Conservation (phyloP, 257 asterid genomes). For the Datura wrightii region DNA sequence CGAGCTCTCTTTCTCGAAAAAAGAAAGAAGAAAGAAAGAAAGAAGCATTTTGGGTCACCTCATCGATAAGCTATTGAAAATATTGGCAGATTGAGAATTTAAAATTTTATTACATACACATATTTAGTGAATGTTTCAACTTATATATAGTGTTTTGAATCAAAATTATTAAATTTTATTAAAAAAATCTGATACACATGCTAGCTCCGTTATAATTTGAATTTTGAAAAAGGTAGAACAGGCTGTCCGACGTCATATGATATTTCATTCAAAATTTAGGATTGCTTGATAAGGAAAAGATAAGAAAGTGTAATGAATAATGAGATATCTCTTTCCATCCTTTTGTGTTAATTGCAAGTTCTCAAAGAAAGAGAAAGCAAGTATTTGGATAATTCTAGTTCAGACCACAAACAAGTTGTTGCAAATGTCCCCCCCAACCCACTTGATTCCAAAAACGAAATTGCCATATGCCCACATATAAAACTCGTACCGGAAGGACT, state of each 20-base stretch:
- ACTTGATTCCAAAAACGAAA: neutral
- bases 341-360: neutral
- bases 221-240: neutral
- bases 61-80: neutral
- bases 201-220: neutral
- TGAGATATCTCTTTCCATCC: neutral
- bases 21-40: neutral
- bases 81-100: neutral
- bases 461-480: neutral
- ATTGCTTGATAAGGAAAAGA: neutral
- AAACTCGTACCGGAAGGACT: neutral
- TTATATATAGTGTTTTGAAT: neutral
- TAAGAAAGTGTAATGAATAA: neutral
- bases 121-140: neutral
- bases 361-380: neutral
- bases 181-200: too few species aligned
- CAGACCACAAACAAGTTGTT: conserved; percentile 24
- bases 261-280: neutral
- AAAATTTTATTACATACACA: neutral
- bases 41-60: neutral
- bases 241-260: neutral
- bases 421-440: neutral
- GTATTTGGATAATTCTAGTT: neutral
- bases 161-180: neutral
- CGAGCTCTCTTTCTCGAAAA: neutral